Evolutionary conservation across 371 early-diverging fungal genomes (phyloP).

Genomic region (Mucor velutinosus): DNA sequence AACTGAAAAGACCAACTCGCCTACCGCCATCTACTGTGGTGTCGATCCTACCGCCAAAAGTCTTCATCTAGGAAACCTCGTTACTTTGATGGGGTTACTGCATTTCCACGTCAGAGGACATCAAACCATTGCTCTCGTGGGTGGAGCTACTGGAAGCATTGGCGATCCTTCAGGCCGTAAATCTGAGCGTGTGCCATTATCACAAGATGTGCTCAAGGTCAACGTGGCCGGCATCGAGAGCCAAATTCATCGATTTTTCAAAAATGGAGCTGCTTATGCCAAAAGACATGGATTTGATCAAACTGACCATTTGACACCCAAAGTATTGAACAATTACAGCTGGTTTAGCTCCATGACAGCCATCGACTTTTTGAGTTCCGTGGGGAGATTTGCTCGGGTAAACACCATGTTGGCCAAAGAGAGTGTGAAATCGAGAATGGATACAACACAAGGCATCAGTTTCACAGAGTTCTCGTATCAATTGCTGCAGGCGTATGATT

Average conservation of each 20-base stretch:
- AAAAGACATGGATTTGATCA: slow-evolving; percentile 40
- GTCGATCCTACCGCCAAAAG: slow-evolving; percentile 96
- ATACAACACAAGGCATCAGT: slow-evolving; percentile 84
- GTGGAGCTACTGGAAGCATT: slow-evolving; percentile 93
- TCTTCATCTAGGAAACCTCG: slow-evolving; percentile 90
- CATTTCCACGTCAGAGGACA: slow-evolving; percentile 90
- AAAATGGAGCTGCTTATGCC: slow-evolving; percentile 68
- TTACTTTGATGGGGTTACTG: slow-evolving; percentile 81
- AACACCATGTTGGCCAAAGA: slow-evolving; percentile 88
- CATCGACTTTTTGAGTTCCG: slow-evolving; percentile 75
- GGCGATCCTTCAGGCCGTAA: slow-evolving; percentile 92
- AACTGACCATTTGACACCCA: slow-evolving; percentile 26
- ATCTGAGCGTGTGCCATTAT: slow-evolving; percentile 77
- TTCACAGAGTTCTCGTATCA: slow-evolving; percentile 98
- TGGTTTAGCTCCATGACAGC: slow-evolving; percentile 85
- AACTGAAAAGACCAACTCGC: slow-evolving; percentile 42
- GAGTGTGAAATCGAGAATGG: slow-evolving; percentile 77
- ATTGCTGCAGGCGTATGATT: slow-evolving; percentile 93
- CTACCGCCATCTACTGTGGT: slow-evolving; percentile 81
- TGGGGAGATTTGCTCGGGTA: slow-evolving; percentile 83
- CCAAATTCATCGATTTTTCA: slow-evolving; percentile 76
- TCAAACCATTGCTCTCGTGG: slow-evolving; percentile 83
- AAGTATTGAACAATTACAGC: slow-evolving; percentile 78
- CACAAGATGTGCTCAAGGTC: slow-evolving; percentile 49
- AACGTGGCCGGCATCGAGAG: slow-evolving; percentile 71